Evolutionary conservation across 495 filamentous ascomycete genomes (phyloP), one percentile per base, ranked within the genome.

Genomic region (Amniculicola lignicola): DNA sequence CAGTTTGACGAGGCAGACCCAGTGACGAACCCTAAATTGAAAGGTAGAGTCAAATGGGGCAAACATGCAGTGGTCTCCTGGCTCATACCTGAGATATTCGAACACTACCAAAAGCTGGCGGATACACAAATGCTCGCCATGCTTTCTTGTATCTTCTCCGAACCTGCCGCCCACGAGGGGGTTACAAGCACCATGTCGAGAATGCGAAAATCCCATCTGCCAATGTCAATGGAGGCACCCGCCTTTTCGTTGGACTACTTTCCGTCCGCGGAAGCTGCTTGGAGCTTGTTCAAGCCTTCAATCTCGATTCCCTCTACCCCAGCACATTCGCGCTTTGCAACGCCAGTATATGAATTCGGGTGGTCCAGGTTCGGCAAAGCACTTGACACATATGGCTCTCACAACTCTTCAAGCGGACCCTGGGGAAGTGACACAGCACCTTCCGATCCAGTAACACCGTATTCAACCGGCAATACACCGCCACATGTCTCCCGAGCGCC

Each of bases 71-170:
- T 96, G 16, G 90, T 84, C 12, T 73, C 78, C n/a, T 86, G 83
- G 75, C 75, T 96, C 28, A 84, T 96, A 35, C 69, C 74, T 19
- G 41, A 64, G 27, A 51, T 78, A 59, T 76, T 95, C 62, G 77
- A 80, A 12, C 80, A 95, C 67, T 96, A 87, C 57, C 89, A 95
- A 66, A 78, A 74, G 31, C 74, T 84, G 24, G 89, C 83, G 1
- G 90, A 96, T 66, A 73, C 92, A 2, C 91, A 96, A 68, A 96
- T 95, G 91, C 75, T 96, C 15, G 92, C 90, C 28, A 95, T 96
- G 91, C 78, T 96, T 11, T 86, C 90, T 1, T 95, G 90, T 66
- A 83, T 95, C 38, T 85, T 96, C 50, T 82, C 82, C 43, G 88
- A 94, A 52, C 68, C 68, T 9, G 71, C 72, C 33, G 67, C 64